phyloP scores from a whole-genome alignment of 331 rosid genomes.

The Quercus phellos region DNA sequence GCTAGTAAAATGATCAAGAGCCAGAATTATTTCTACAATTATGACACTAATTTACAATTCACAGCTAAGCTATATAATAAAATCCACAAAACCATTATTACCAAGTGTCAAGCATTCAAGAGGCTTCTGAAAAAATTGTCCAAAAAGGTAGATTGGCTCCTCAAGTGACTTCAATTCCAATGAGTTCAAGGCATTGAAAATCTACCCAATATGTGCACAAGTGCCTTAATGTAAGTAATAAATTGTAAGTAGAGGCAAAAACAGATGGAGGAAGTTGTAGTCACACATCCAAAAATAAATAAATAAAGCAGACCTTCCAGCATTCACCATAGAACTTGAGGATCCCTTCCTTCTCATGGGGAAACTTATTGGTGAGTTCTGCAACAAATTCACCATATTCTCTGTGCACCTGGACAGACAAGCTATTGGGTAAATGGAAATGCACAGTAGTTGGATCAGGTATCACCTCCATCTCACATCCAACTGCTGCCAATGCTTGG shows the following conservation, averaged over 20 bases:
- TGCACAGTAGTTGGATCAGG: conserved; percentile 98
- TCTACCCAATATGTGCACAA: conserved; percentile 43
- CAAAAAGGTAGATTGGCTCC: conserved; percentile 95
- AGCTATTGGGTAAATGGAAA: conserved; percentile 76
- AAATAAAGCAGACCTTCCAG: conserved; percentile 70
- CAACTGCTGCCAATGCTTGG: conserved; percentile 94
- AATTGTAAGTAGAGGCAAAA: conserved; percentile 26
- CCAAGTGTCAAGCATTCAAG: conserved; percentile 81
- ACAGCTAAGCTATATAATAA: neutral
- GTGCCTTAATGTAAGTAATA: conserved; percentile 17
- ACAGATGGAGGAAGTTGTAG: conserved; percentile 34
- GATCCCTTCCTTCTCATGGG: conserved; percentile 88
- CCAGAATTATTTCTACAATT: neutral
- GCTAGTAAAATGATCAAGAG: neutral
- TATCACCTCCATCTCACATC: conserved; percentile 75
- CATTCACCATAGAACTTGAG: conserved; percentile 78
- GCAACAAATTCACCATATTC: conserved; percentile 66
- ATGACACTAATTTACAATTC: conserved; percentile 1
- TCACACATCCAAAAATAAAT: conserved; percentile 1
- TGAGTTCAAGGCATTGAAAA: conserved; percentile 88
- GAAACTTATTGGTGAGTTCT: conserved; percentile 60
- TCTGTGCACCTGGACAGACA: conserved; percentile 79
- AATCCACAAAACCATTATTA: conserved; percentile 26
- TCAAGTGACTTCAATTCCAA: conserved; percentile 94
- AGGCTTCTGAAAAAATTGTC: conserved; percentile 92